phyloP scores from a whole-genome alignment of 371 early-diverging fungal genomes.

The Choanephora cucurbitarum region DNA sequence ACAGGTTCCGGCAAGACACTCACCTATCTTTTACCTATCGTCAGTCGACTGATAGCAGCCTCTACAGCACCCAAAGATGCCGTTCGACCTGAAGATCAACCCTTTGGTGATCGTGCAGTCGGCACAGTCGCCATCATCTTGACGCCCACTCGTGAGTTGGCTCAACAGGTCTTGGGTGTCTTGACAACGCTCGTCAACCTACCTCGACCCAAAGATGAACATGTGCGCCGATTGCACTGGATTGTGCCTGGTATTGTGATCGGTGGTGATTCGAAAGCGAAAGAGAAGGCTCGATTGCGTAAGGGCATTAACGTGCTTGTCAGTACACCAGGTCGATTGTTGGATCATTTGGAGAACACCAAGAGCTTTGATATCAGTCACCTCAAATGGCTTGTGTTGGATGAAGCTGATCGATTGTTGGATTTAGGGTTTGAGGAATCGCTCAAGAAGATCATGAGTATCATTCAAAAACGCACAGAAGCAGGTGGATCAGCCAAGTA shows the following conservation, averaged over 20 bases:
- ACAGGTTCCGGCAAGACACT: conserved; percentile 99
- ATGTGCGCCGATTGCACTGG: conserved; percentile 80
- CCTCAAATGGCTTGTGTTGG: conserved; percentile 91
- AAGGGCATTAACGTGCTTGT: conserved; percentile 94
- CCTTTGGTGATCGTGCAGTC: conserved; percentile 52
- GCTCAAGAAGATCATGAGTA: conserved; percentile 76
- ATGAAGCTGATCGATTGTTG: conserved; percentile 98
- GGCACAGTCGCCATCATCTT: conserved; percentile 88
- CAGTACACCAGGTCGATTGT: conserved; percentile 97
- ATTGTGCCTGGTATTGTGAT: conserved; percentile 90
- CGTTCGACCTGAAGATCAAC: conserved; percentile 12
- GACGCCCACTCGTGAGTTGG: conserved; percentile 98
- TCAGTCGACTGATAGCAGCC: conserved; percentile 52
- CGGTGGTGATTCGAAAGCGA: conserved; percentile 91
- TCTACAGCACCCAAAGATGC: conserved; percentile 33
- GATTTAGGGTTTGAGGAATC: conserved; percentile 97
- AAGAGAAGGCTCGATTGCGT: conserved; percentile 90
- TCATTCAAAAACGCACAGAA: conserved; percentile 59
- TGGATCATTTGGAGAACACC: conserved; percentile 95
- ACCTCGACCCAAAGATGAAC: conserved; percentile 52
- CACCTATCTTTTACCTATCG: conserved; percentile 90
- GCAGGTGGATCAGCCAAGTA: conserved; percentile 22
- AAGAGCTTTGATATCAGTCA: conserved; percentile 73
- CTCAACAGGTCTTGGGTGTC: conserved; percentile 90
- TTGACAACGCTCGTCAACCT: conserved; percentile 69